These are phyloP conservation scores for Morella rubra DNA, from an alignment of 306 rosid species.

Conservation along the genomic window DNA sequence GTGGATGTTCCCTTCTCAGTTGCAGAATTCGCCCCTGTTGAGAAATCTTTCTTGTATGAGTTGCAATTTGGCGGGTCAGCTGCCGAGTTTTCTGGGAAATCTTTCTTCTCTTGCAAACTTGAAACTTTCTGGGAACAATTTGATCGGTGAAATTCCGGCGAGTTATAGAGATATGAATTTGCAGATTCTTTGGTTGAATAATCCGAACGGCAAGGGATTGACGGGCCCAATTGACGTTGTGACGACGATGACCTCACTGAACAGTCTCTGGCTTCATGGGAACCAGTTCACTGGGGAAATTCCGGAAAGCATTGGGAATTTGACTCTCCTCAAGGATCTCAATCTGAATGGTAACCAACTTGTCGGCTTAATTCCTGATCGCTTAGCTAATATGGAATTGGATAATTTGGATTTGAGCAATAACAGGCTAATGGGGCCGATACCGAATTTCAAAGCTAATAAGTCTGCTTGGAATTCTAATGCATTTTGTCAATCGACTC, in stretches of 20 bases:
- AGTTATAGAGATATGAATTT: constrained; percentile 36
- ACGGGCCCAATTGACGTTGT: constrained; percentile 64
- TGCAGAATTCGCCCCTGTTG: constrained; percentile 51
- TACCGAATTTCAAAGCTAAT: constrained; percentile 61
- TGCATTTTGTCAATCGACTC: constrained; percentile 52
- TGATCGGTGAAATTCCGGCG: constrained; percentile 56
- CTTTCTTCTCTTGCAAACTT: constrained; percentile 59
- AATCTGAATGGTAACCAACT: constrained; percentile 73
- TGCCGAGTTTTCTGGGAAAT: constrained; percentile 70
- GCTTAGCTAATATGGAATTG: constrained; percentile 54
- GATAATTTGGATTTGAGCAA: constrained; percentile 66
- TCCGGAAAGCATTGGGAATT: constrained; percentile 64
- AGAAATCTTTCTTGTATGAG: constrained; percentile 58
- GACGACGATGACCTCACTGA: constrained; percentile 61
- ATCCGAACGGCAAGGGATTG: constrained; percentile 55
- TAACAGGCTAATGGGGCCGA: constrained; percentile 82
- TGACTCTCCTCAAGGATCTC: constrained; percentile 63
- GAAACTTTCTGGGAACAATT: constrained; percentile 57
- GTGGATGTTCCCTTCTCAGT: constrained; percentile 58
- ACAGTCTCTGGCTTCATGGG: constrained; percentile 85
- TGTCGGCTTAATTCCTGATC: constrained; percentile 71
- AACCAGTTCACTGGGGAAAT: constrained; percentile 69
- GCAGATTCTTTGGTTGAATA: constrained; percentile 71
- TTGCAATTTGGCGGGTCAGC: constrained; percentile 70
- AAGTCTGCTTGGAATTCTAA: constrained; percentile 32